These are phyloP conservation scores for Zychaea mexicana DNA, from an alignment of 371 early-diverging fungal species.

Conservation along the genomic window DNA sequence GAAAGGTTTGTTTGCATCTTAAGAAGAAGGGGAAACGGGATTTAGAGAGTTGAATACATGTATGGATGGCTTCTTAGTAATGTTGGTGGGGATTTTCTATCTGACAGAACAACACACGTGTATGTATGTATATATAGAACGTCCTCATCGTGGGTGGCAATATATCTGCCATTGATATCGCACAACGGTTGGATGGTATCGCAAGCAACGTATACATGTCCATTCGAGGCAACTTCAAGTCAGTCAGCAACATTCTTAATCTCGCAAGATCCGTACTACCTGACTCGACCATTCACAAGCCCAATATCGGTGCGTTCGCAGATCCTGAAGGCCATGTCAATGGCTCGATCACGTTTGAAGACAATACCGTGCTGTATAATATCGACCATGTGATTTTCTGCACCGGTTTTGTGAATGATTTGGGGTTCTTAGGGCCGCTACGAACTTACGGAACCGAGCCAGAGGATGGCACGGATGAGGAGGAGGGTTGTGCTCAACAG, in stretches of 20 bases:
- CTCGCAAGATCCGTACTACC: conserved; percentile 25
- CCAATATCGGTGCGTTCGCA: conserved; percentile 23
- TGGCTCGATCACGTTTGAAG: conserved; percentile 51
- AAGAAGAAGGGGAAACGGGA: too few relatives aligned
- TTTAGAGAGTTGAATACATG: too few relatives aligned
- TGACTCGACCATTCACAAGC: conserved; percentile 16
- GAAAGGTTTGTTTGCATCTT: too few relatives aligned
- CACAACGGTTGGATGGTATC: conserved; percentile 25
- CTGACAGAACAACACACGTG: background rate
- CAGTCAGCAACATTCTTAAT: conserved; percentile 18
- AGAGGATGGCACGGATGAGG: background rate
- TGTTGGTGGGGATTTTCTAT: background rate
- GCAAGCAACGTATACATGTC: conserved; percentile 35
- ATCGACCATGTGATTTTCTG: conserved; percentile 67
- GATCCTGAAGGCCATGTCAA: conserved; percentile 26
- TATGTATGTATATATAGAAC: conserved; percentile 20
- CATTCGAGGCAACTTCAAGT: conserved; percentile 19
- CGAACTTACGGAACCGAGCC: background rate
- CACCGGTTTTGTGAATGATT: conserved; percentile 62
- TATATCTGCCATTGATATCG: conserved; percentile 42
- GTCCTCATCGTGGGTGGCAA: conserved; percentile 39
- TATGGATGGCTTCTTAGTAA: too few relatives aligned
- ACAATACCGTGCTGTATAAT: conserved; percentile 50
- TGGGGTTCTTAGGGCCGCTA: conserved; percentile 50
- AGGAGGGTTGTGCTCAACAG: too few relatives aligned